Evolutionary conservation across 1,139 yeast species (phyloP).

Genomic region (Scheffersomyces cryptocercus): DNA sequence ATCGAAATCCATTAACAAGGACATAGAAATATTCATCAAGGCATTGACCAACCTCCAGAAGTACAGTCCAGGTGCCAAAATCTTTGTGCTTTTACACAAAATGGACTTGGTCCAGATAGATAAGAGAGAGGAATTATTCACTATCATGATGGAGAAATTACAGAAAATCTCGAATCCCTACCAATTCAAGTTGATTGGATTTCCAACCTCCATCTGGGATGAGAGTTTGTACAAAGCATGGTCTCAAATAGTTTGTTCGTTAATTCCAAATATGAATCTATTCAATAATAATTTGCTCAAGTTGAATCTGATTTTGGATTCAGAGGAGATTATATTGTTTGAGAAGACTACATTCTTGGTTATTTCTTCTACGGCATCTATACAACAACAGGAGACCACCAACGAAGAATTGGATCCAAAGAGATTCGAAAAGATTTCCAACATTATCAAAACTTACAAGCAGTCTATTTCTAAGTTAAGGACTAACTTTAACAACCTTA

Average conservation of each 20-base stretch:
- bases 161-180: conserved; percentile 76
- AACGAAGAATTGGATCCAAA: conserved; percentile 66
- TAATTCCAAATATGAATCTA: conserved; percentile 86
- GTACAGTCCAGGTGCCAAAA: conserved; percentile 88
- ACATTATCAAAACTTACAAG: conserved; percentile 90
- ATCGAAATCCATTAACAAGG: conserved; percentile 87
- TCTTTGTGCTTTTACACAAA: conserved; percentile 88
- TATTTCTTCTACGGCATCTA: conserved; percentile 67
- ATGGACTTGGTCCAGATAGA: conserved; percentile 94
- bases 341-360: conserved; percentile 94
- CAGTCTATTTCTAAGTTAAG: conserved; percentile 89
- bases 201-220: conserved; percentile 97
- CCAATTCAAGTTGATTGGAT: conserved; percentile 80
- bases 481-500: conserved; percentile 76
- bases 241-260: conserved; percentile 93
- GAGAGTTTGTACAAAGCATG: conserved; percentile 95
- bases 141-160: conserved; percentile 79
- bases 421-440: conserved; percentile 90
- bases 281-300: conserved; percentile 77
- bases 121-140: conserved; percentile 80
- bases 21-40: conserved; percentile 86
- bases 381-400: conserved; percentile 19
- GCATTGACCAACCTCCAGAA: conserved; percentile 80
- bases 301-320: conserved; percentile 75
- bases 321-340: conserved; percentile 87